These are phyloP conservation scores for Davidsoniella eucalypti DNA, from an alignment of 2,329 filamentous ascomycete genomes.

Conservation along the genomic window DNA sequence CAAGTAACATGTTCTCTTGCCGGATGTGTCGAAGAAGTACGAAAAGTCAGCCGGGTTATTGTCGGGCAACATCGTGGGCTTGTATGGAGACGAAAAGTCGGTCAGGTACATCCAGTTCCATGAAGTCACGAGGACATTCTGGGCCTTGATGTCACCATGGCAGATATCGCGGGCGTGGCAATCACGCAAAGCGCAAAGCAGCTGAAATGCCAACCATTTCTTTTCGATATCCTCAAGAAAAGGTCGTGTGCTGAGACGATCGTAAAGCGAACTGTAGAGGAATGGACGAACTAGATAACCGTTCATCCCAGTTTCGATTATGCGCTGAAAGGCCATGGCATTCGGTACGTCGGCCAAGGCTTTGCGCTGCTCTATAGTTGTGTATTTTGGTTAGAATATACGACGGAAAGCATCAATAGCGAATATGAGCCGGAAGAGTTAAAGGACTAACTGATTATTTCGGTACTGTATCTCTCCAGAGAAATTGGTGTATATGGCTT, in stretches of 20 bases:
- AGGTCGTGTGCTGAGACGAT: conserved; percentile 86
- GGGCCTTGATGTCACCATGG: conserved; percentile 96
- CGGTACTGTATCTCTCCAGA: conserved; percentile 60
- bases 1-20: conserved; percentile 81
- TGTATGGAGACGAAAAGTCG: conserved; percentile 94
- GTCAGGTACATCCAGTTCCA: conserved; percentile 99
- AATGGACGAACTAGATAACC: conserved; percentile 91
- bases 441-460: conserved; percentile 49
- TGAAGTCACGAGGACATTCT: conserved; percentile 90
- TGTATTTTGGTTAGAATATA: background rate
- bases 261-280: conserved; percentile 91
- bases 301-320: conserved; percentile 80
- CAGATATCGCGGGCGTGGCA: conserved; percentile 80
- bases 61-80: conserved; percentile 82
- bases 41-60: conserved; percentile 96
- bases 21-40: conserved; percentile 92
- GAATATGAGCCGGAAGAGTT: conserved; percentile 10
- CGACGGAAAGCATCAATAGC: background rate
- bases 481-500: conserved; percentile 78
- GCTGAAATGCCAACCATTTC: conserved; percentile 94
- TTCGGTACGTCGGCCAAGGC: conserved; percentile 73
- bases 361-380: conserved; percentile 53
- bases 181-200: conserved; percentile 81
- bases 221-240: conserved; percentile 97
- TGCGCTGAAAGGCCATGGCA: conserved; percentile 73